Percentiles rank a stretch among this genome's conserved stretches.
Evolutionary conservation across 140 eudicot species (phyloP).

Genomic region (Anethum foeniculum): DNA sequence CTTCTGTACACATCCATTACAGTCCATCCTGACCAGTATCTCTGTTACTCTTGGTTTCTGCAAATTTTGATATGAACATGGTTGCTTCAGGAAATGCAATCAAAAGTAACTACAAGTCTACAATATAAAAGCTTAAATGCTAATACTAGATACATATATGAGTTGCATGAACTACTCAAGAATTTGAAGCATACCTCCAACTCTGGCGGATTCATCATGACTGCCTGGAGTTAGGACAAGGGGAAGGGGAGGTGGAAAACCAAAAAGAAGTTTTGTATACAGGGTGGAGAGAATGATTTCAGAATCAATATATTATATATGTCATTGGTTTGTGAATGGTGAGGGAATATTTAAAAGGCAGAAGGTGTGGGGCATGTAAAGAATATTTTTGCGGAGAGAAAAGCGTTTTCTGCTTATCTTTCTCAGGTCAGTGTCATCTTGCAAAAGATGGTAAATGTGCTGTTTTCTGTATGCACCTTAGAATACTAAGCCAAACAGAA

Average conservation of each 20-base stretch:
- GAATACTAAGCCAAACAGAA: constrained; percentile 25
- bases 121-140: background rate
- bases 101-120: background rate
- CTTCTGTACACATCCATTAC: constrained; percentile 94
- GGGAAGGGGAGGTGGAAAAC: constrained; percentile 13
- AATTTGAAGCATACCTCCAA: constrained; percentile 52
- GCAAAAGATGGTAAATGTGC: constrained; percentile 1
- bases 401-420: constrained; percentile 18
- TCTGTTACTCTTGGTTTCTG: constrained; percentile 81
- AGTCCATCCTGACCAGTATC: constrained; percentile 87
- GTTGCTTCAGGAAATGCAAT: background rate
- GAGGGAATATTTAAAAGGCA: constrained; percentile 68
- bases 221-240: constrained; percentile 18
- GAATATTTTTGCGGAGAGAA: constrained; percentile 40
- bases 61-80: constrained; percentile 20
- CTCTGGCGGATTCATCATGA: constrained; percentile 61
- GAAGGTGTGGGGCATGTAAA: constrained; percentile 66
- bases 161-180: background rate
- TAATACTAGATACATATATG: background rate
- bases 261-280: constrained; percentile 19
- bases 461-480: constrained; percentile 24
- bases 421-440: constrained; percentile 23
- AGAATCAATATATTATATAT: constrained; percentile 49
- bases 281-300: constrained; percentile 24
- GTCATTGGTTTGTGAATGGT: constrained; percentile 37